A percentile compares a stretch with the other conserved stretches of the same genome.
Conservation (phyloP, 192 early-diverging fungal species). For the Umbelopsis sp. region DNA sequence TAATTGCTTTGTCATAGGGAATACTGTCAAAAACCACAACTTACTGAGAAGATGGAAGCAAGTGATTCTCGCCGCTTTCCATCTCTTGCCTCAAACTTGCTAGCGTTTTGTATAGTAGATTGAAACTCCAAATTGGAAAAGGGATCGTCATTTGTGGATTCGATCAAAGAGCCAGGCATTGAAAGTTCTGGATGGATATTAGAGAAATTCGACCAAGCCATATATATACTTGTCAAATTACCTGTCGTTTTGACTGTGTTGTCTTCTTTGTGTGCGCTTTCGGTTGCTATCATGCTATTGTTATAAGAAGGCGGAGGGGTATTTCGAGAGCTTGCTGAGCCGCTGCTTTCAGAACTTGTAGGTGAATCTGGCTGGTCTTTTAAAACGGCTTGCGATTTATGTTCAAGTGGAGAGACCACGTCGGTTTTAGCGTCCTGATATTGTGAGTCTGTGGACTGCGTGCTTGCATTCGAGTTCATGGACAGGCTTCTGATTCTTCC, state of each 20-base stretch:
- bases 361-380: too few relatives aligned
- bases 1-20: neutral
- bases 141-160: neutral
- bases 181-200: too few relatives aligned
- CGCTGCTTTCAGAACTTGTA: neutral
- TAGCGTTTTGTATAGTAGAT: neutral
- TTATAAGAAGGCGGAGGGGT: neutral
- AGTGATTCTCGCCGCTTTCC: neutral
- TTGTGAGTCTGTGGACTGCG: neutral
- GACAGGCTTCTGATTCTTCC: neutral
- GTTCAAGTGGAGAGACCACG: too few relatives aligned
- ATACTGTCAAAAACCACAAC: neutral
- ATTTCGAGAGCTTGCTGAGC: neutral
- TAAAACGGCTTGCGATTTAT: too few relatives aligned
- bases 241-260: neutral
- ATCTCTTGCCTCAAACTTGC: neutral
- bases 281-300: neutral
- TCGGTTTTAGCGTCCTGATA: slow-evolving; percentile 1
- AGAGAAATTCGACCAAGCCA: too few relatives aligned
- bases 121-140: neutral
- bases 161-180: too few relatives aligned
- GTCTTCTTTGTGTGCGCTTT: neutral
- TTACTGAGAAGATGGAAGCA: slow-evolving; percentile 7
- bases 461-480: neutral
- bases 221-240: neutral